Evolutionary conservation across 768 basidiomycete species (phyloP).

Genomic region (Phanerochaete carnosa): DNA sequence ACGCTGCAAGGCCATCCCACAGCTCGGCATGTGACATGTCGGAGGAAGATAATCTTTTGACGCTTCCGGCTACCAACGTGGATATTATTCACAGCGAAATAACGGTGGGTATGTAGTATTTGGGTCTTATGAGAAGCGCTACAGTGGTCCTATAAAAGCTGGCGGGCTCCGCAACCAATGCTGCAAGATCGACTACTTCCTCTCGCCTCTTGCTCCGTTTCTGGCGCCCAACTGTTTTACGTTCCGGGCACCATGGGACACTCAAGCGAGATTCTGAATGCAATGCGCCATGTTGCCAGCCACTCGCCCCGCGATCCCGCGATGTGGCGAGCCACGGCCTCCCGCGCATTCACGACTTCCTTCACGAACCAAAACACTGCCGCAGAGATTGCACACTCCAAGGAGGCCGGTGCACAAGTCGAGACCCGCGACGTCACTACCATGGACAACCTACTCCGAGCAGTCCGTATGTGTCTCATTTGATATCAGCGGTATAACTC

Average conservation of each 20-base stretch:
- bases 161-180: too few species aligned
- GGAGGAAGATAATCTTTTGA: too few species aligned
- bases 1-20: too few species aligned
- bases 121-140: too few species aligned
- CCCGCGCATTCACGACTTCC: neutral
- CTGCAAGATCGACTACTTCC: neutral
- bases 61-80: too few species aligned
- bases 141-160: too few species aligned
- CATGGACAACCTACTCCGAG: conserved; percentile 54
- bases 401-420: conserved; percentile 28
- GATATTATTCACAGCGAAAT: too few species aligned
- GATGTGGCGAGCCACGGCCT: neutral
- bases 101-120: too few species aligned
- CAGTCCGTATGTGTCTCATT: conserved; percentile 47
- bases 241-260: neutral
- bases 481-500: conserved; percentile 14
- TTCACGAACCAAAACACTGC: conserved; percentile 7
- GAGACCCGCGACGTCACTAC: conserved; percentile 58
- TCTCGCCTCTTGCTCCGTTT: neutral
- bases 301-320: neutral
- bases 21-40: too few species aligned
- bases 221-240: neutral
- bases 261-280: neutral
- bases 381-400: conserved; percentile 13
- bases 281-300: neutral